Evolutionary conservation across 1,284 basidiomycete genomes (phyloP).

Genomic region (Golubevia pallescens): DNA sequence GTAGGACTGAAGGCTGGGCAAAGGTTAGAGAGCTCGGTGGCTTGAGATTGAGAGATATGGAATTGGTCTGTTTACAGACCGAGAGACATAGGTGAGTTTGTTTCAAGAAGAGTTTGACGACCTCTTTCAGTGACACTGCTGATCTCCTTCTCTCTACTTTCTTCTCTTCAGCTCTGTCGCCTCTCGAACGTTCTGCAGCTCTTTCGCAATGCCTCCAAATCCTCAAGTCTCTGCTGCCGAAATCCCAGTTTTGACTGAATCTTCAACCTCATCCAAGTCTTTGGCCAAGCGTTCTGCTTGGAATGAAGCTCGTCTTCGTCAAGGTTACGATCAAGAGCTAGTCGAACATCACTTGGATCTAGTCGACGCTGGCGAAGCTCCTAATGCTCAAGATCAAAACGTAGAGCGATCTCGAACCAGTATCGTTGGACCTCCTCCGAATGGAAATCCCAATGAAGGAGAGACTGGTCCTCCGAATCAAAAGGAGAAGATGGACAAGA

Average conservation of each 20-base stretch:
- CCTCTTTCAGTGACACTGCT: too few relatives aligned
- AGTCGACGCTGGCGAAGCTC: slow-evolving; percentile 37
- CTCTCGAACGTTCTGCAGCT: slow-evolving; percentile 52
- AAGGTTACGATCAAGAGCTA: slow-evolving; percentile 44
- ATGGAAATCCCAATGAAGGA: slow-evolving; percentile 1
- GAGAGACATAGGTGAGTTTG: slow-evolving; percentile 39
- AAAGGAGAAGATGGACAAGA: slow-evolving; percentile 2
- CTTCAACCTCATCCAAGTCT: not conserved
- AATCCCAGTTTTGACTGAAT: slow-evolving; percentile 24
- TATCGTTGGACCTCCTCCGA: slow-evolving; percentile 50
- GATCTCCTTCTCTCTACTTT: not conserved
- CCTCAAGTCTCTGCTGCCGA: slow-evolving; percentile 28
- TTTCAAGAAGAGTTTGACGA: not conserved
- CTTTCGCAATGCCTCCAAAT: slow-evolving; percentile 45
- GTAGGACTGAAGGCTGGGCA: slow-evolving; percentile 40
- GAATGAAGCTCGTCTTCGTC: slow-evolving; percentile 21
- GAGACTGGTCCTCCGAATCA: slow-evolving; percentile 3
- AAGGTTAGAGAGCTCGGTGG: slow-evolving; percentile 41
- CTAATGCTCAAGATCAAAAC: slow-evolving; percentile 38
- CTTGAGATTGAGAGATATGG: slow-evolving; percentile 57
- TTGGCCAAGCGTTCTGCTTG: not conserved
- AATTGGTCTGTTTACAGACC: slow-evolving; percentile 57
- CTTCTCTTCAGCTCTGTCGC: slow-evolving; percentile 32
- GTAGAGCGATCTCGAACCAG: slow-evolving; percentile 52
- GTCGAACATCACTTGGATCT: slow-evolving; percentile 38